These are phyloP conservation scores for Dalbergia cochinchinensis DNA, from an alignment of 306 rosid genomes.

Conservation along the genomic window DNA sequence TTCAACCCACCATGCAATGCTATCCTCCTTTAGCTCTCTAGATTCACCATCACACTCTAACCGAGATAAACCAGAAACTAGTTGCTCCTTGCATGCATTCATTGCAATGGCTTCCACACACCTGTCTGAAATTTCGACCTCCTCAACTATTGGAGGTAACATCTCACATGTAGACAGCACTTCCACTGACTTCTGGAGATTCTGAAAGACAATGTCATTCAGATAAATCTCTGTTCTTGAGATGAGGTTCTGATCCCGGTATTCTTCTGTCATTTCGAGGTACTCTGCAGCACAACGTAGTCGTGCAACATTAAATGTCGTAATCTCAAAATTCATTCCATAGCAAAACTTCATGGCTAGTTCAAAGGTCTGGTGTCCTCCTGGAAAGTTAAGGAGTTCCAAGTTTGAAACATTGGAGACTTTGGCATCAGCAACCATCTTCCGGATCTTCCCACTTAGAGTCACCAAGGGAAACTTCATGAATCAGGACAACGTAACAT, in stretches of 20 bases:
- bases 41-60: slow-evolving; percentile 62
- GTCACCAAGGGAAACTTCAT: slow-evolving; percentile 86
- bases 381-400: slow-evolving; percentile 81
- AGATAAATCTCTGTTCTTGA: slow-evolving; percentile 67
- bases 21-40: slow-evolving; percentile 62
- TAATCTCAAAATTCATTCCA: slow-evolving; percentile 88
- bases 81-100: slow-evolving; percentile 86
- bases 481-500: slow-evolving; percentile 28
- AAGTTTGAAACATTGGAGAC: slow-evolving; percentile 62
- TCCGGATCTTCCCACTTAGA: slow-evolving; percentile 85
- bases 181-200: slow-evolving; percentile 77
- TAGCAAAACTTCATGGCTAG: slow-evolving; percentile 90
- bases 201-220: slow-evolving; percentile 67
- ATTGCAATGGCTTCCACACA: slow-evolving; percentile 86
- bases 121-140: slow-evolving; percentile 64
- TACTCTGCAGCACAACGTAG: slow-evolving; percentile 82
- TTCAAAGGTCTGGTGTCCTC: slow-evolving; percentile 81
- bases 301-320: slow-evolving; percentile 67
- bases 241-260: slow-evolving; percentile 75
- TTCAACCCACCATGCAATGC: slow-evolving; percentile 84
- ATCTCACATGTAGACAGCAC: slow-evolving; percentile 71
- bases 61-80: slow-evolving; percentile 67
- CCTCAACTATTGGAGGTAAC: slow-evolving; percentile 66
- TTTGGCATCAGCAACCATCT: slow-evolving; percentile 77
- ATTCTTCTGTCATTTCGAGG: slow-evolving; percentile 87